Evolutionary conservation across 139 green algal species (phyloP), one percentile per base, ranked within the genome.

Genomic region (Haematococcus lacustris): DNA sequence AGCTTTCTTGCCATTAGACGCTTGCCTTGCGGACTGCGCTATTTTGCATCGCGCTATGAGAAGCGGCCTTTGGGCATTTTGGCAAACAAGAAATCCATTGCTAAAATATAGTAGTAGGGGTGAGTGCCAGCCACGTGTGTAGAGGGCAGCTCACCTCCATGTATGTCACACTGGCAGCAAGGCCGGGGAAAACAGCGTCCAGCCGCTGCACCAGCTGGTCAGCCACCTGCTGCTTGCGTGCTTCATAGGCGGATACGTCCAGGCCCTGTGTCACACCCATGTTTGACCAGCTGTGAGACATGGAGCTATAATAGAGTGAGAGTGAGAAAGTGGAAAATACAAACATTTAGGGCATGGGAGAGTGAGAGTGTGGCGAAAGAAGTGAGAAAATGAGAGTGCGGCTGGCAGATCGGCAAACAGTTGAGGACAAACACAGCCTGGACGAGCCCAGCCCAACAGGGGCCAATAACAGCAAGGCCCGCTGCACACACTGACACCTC

Each of bases 131-230:
- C n/a, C n/a, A n/a, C n/a, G n/a, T n/a, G n/a, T n/a, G n/a, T n/a
- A n/a, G n/a, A n/a, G n/a, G n/a, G 47, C 13, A 30, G 21, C 41
- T 34, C 59, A 87, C 89, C 79, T 89, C 87, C 74, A 78, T 85
- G 74, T 93, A 94, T 6, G 87, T 74, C 0, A 89, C 89, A 0
- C 63, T 83, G 0, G 66, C 84, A 26, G 68, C 68, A 41, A 98
- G 82, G 0, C 94, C 94, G 3, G 94, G 94, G 38, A 94, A 91
- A 0, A 93, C 37, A 0, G 70, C 76, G 65, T 98, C 94, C 28
- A 98, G 77, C 17, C 93, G 84, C 9, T 77, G 51, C 35, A 96
- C 81, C 35, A 98, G 76, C 2, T 75, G 57, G 30, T 93, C 82
- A 0, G 91, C 87, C 62, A 93, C 81, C 60, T 74, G 50, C 71